Percentiles rank a stretch among this genome's conserved stretches.
phyloP scores from a whole-genome alignment of 768 basidiomycete species.

The Lepiota brunneoincarnata region DNA sequence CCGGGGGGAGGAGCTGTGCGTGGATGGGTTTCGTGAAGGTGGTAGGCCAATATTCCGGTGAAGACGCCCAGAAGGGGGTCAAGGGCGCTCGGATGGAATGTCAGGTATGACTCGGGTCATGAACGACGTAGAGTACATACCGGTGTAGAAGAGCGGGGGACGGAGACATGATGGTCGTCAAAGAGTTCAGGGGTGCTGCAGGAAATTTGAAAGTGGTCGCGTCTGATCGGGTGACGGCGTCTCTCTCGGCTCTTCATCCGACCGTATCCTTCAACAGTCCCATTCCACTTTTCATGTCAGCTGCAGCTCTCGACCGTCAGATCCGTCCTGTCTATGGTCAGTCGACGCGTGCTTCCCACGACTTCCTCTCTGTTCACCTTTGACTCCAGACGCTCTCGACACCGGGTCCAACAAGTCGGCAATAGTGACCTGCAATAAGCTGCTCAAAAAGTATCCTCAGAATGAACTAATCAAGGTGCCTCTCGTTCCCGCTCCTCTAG shows the following conservation, averaged over 20 bases:
- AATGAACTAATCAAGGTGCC: slow-evolving; percentile 68
- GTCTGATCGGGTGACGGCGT: slow-evolving; percentile 9
- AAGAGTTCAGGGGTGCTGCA: slow-evolving; percentile 7
- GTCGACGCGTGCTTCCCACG: slow-evolving; percentile 18
- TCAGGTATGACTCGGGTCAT: slow-evolving; percentile 10
- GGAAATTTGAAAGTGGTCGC: slow-evolving; percentile 5
- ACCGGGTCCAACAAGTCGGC: slow-evolving; percentile 86
- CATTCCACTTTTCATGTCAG: slow-evolving; percentile 30
- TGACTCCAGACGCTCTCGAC: slow-evolving; percentile 71
- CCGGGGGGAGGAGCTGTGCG: slow-evolving; percentile 60
- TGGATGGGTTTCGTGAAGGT: slow-evolving; percentile 79
- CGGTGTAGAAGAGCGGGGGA: slow-evolving; percentile 53
- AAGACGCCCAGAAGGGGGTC: slow-evolving; percentile 77
- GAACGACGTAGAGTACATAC: slow-evolving; percentile 26
- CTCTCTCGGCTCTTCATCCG: background rate
- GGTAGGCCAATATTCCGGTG: slow-evolving; percentile 76
- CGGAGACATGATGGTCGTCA: slow-evolving; percentile 26
- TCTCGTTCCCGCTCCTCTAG: background rate
- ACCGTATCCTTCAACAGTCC: slow-evolving; percentile 1
- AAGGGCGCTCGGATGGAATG: slow-evolving; percentile 40
- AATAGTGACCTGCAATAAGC: slow-evolving; percentile 80
- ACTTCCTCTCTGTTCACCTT: slow-evolving; percentile 2
- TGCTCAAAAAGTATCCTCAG: slow-evolving; percentile 82
- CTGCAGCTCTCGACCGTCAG: slow-evolving; percentile 73
- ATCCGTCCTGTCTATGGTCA: slow-evolving; percentile 83